Base-by-base conservation (phyloP, 2,329 filamentous ascomycete species). In the Cercospora citrullina region DNA sequence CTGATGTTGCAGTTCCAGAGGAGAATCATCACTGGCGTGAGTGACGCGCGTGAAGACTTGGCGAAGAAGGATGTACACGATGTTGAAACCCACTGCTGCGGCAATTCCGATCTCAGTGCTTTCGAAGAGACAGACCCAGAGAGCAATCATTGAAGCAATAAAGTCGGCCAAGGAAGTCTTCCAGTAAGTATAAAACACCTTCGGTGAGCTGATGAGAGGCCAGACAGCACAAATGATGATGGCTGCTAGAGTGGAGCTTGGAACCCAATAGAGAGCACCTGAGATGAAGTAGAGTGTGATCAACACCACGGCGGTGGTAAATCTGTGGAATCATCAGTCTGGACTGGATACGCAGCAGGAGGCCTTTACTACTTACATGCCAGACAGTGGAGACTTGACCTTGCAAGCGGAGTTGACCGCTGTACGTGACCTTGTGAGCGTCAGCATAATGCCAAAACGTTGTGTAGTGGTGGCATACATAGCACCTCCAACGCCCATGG, bases 161-260 rank as follows among this genome's bases (percentile, higher is more conserved):
- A 90, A 90, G 77, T 90, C 88, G 14, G 87, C 85, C 3, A 90
- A 81, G 0, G 87, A 89, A 2, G 87, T 86, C 70, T 85, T 86
- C 87, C 87, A 90, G 78, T 87, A 90, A 14, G 82, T 80, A 76
- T 89, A 89, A 74, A 90, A 89, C 9, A 85, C 82, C 2, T 81
- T 84, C 0, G 87, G 84, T 0, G 86, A 83, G 0, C 86, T 85
- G 55, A 90, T 86, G 6, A 90, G 81, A 45, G 87, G 86, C 78
- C 86, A 86, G 0, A 90, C 87, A 5, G 88, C 88, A 68, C 86
- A 87, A 71, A 90, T 89, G 70, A 90, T 89, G 68, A 90, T 89
- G 2, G 87, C 88, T 0, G 88, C 61, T 0, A 63, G 61, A 8
- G 45, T 63, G 0, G 88, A 83, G 72, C 89, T 89, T 0, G 89